These are phyloP conservation scores for Yamagishiella unicocca DNA, from an alignment of 139 green algal species.

Conservation along the genomic window DNA sequence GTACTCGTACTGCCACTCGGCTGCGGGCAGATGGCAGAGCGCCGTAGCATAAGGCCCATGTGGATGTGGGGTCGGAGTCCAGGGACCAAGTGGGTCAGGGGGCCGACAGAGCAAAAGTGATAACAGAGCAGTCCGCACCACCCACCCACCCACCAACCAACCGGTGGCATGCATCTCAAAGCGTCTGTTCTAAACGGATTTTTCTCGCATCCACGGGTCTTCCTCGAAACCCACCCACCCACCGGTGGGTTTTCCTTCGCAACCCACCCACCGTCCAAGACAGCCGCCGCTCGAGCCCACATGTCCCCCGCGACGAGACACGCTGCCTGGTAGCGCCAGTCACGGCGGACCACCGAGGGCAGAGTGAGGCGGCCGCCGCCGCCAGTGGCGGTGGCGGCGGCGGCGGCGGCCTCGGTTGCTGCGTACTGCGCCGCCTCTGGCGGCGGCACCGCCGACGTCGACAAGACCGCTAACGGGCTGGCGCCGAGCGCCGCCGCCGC, in stretches of 20 bases:
- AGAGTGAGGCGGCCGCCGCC: not conserved
- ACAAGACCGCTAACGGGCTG: not conserved
- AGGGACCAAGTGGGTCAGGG: no score
- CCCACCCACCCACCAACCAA: no score
- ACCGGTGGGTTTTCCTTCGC: not conserved
- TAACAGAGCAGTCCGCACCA: no score
- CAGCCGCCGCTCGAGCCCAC: not conserved
- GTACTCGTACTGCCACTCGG: conserved; percentile 39
- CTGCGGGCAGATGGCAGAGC: no score
- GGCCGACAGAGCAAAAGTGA: no score
- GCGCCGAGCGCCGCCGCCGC: not conserved
- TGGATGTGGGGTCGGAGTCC: no score
- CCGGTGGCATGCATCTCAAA: no score
- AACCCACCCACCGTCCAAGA: not conserved
- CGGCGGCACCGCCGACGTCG: not conserved
- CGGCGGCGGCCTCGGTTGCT: not conserved
- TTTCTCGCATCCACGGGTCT: no score
- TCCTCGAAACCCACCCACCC: no score
- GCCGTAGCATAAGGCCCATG: no score
- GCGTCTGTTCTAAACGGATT: no score
- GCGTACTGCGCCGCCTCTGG: not conserved
- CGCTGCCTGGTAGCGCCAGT: conserved; percentile 37
- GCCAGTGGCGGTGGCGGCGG: not conserved
- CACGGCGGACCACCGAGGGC: not conserved
- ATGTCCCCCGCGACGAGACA: conserved; percentile 16